Evolutionary conservation across 1,284 basidiomycete genomes (phyloP).

Genomic region (Papiliotrema laurentii): DNA sequence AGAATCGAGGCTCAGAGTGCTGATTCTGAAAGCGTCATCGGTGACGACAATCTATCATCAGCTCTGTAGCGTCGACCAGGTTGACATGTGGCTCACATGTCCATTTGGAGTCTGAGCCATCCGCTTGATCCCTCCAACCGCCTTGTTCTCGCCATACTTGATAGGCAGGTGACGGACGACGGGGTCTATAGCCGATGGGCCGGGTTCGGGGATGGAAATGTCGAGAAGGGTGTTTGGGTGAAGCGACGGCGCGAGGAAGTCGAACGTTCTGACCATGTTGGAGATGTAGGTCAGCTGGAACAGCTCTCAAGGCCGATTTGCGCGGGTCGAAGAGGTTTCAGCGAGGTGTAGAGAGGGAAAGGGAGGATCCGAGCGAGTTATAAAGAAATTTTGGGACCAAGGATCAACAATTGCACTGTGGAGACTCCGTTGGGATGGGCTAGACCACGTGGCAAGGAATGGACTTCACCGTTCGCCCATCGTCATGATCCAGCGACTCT

Average conservation of each 20-base stretch:
- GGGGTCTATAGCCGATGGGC: constrained; percentile 26
- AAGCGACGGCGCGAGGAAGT: constrained; percentile 43
- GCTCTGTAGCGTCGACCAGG: background rate
- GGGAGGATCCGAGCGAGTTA: no score
- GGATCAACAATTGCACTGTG: no score
- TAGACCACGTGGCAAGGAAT: no score
- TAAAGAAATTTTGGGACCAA: no score
- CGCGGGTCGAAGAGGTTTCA: no score
- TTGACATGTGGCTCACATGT: constrained; percentile 10
- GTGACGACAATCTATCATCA: constrained; percentile 26
- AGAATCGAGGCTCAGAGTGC: constrained; percentile 19
- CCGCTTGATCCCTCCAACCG: constrained; percentile 35
- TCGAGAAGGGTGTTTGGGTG: constrained; percentile 44
- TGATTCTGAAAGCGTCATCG: constrained; percentile 37
- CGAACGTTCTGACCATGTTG: constrained; percentile 28
- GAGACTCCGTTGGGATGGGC: no score
- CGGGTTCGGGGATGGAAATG: constrained; percentile 33
- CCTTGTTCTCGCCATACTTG: constrained; percentile 31
- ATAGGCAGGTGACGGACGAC: constrained; percentile 40
- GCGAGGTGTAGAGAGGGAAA: no score
- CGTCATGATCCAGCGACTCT: no score
- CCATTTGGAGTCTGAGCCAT: constrained; percentile 19
- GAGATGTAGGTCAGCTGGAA: no score
- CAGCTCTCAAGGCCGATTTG: no score
- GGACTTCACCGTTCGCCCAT: no score